phyloP scores from a whole-genome alignment of 305 asterid species.

The Fraxinus nigra region DNA sequence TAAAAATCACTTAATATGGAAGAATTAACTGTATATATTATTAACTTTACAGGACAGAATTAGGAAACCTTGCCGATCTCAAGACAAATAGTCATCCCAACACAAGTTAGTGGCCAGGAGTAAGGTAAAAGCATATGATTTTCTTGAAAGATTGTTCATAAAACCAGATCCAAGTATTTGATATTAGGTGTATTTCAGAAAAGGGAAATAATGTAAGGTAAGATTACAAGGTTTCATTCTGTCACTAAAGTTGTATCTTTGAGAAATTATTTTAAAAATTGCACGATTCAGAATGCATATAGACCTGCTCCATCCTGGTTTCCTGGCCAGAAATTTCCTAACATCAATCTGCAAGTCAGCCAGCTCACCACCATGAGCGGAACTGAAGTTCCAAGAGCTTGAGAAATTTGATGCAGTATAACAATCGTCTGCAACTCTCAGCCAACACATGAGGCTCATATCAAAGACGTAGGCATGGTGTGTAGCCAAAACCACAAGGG shows the following conservation, averaged over 20 bases:
- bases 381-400: constrained; percentile 84
- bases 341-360: constrained; percentile 86
- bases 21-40: background rate
- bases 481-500: constrained; percentile 89
- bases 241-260: background rate
- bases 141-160: background rate
- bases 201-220: background rate
- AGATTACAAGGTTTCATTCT: background rate
- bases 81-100: constrained; percentile 15
- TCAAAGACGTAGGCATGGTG: constrained; percentile 91
- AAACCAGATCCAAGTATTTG: background rate
- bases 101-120: background rate
- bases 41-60: background rate
- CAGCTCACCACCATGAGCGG: constrained; percentile 84
- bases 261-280: background rate
- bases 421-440: constrained; percentile 94
- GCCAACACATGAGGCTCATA: constrained; percentile 81
- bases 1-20: background rate
- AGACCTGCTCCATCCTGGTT: constrained; percentile 97
- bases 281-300: constrained; percentile 19
- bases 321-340: constrained; percentile 79
- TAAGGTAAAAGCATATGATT: background rate
- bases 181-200: background rate
- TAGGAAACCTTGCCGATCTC: background rate
- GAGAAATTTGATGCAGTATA: constrained; percentile 87